Evolutionary conservation across 2,329 filamentous ascomycete genomes (phyloP).

Genomic region (Cercospora zeae-maydis): DNA sequence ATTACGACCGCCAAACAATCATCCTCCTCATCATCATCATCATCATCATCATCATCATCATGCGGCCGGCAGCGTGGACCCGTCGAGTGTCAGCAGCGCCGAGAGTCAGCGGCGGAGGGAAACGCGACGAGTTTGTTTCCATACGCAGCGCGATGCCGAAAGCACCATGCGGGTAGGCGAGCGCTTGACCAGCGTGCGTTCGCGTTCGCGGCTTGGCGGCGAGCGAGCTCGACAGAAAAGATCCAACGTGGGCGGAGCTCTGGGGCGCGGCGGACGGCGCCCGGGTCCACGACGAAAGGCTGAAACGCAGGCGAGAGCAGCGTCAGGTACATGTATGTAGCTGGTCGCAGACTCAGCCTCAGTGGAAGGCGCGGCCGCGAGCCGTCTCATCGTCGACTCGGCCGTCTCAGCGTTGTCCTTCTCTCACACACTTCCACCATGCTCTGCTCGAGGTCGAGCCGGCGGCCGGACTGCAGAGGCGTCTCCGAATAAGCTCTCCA

Average conservation of each 20-base stretch:
- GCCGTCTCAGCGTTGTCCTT: neutral
- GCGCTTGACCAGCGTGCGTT: neutral
- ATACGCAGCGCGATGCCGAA: slow-evolving; percentile 7
- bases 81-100: neutral
- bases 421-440: neutral
- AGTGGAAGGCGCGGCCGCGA: neutral
- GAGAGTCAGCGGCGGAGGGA: neutral
- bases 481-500: slow-evolving; percentile 1
- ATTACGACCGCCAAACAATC: neutral
- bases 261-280: neutral
- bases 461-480: slow-evolving; percentile 1
- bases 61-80: neutral
- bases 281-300: neutral
- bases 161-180: slow-evolving; percentile 9
- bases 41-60: too few relatives aligned
- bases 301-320: neutral
- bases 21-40: too few relatives aligned
- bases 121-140: slow-evolving; percentile 9
- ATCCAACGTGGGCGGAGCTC: neutral
- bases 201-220: neutral
- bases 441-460: neutral
- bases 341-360: neutral
- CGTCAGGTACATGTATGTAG: too few relatives aligned
- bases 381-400: neutral
- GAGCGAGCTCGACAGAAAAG: neutral